Percentiles rank a stretch among this genome's conserved stretches.
These are phyloP conservation scores for Penicillium mononematosum DNA, from an alignment of 495 filamentous ascomycete species.

Conservation along the genomic window DNA sequence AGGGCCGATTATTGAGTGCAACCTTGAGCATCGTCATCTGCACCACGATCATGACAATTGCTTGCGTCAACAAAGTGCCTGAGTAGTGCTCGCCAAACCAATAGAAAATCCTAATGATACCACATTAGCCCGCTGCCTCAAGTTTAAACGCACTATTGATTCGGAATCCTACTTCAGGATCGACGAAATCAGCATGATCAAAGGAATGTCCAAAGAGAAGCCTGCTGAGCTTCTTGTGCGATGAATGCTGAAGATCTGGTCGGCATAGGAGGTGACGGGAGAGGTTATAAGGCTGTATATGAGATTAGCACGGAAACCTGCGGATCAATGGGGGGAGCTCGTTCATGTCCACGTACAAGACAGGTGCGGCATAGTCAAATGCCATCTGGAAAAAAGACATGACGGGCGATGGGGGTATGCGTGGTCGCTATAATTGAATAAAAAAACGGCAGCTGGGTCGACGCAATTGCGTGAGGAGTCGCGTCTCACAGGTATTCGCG, in stretches of 20 bases:
- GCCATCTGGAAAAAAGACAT: conserved; percentile 44
- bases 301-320: conserved; percentile 9
- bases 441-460: too few relatives aligned
- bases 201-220: conserved; percentile 86
- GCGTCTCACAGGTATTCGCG: background rate
- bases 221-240: conserved; percentile 76
- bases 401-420: conserved; percentile 13
- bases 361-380: conserved; percentile 48
- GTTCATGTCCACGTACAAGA: conserved; percentile 38
- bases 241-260: conserved; percentile 91
- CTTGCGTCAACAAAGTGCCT: conserved; percentile 74
- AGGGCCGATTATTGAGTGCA: conserved; percentile 83
- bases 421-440: conserved; percentile 7
- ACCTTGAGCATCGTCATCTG: conserved; percentile 85
- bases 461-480: background rate
- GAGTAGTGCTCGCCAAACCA: conserved; percentile 90
- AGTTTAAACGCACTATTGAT: background rate
- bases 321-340: background rate
- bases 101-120: conserved; percentile 72
- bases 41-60: conserved; percentile 79
- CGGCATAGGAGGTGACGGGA: conserved; percentile 81
- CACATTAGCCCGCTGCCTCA: background rate
- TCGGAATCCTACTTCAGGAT: conserved; percentile 69
- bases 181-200: conserved; percentile 96
- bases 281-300: conserved; percentile 65